Base-by-base conservation (phyloP, 139 green algal species). In the Desmodesmus armatus region DNA sequence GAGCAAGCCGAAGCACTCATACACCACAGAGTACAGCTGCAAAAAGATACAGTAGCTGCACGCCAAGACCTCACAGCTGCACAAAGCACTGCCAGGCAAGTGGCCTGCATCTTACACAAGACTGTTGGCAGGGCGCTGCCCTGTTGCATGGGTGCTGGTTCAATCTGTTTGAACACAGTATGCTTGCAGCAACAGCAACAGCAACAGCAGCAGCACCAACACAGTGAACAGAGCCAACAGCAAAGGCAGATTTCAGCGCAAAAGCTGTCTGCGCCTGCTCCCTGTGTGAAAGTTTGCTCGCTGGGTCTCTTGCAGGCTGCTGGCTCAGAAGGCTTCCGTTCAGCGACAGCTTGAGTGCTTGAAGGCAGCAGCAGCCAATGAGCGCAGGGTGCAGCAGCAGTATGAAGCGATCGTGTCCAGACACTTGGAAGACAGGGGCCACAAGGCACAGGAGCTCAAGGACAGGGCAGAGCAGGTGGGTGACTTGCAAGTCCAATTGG, bases 381-480 rank as follows among this genome's bases (percentile, higher is more conserved):
- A 80, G 73, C 66, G 29, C 47, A 39, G 49, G 5, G 23, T 80
- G 49, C 73, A 67, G 73, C 73, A 80, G 73, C 73, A 80, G 49
- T 80, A 80, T 35, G 47, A 44, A 27, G 49, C 21, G 17, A 55
- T 25, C 47, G 47, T 80, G 13, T 23, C 41, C 73, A 51, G 31
- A 17, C 39, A 80, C 73, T 63, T 67, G 73, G 21, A 49, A 27
- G 73, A 80, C 29, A 80, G 35, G 31, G 31, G 31, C 29, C 25
- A n/a, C 25, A 60, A 19, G 21, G 35, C 44, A 49, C 17, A 27
- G 6, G 33, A 31, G n/a, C 31, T 80, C 47, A 47, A 80, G 49
- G 49, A 15, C 6, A 80, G 33, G 73, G 23, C 49, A 67, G 29
- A 25, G 31, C 66, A 80, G 73, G 73, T 67, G 39, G 9, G 43